A percentile compares a stretch with the other conserved stretches of the same genome.
Evolutionary conservation across 768 basidiomycete species (phyloP).

Genomic region (Auriscalpium vulgare): DNA sequence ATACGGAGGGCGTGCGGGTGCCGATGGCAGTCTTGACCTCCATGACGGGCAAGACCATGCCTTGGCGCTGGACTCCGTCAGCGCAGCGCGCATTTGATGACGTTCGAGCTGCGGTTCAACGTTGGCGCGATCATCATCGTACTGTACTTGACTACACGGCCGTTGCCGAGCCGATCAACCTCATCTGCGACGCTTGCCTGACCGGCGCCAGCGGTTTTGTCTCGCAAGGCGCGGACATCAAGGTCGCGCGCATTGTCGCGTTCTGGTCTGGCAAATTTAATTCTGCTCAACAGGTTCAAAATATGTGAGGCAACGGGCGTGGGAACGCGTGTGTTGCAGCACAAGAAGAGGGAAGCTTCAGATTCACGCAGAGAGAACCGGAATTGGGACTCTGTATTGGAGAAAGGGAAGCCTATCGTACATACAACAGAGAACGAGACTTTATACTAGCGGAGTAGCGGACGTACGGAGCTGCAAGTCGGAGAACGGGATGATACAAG

Average conservation of each 20-base stretch:
- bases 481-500: too few species aligned
- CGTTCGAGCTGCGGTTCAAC: constrained; percentile 11
- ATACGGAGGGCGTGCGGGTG: not conserved
- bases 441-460: too few species aligned
- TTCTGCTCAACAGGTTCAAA: constrained; percentile 19
- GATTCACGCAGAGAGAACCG: too few species aligned
- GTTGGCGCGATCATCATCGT: constrained; percentile 2
- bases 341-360: too few species aligned
- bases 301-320: too few species aligned
- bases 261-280: constrained; percentile 26
- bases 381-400: too few species aligned
- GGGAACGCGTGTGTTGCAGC: too few species aligned
- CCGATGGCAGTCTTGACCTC: not conserved
- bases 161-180: constrained; percentile 10
- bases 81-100: constrained; percentile 17
- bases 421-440: too few species aligned
- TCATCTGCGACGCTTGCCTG: constrained; percentile 16
- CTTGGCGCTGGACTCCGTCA: constrained; percentile 12
- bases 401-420: too few species aligned
- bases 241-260: constrained; percentile 17
- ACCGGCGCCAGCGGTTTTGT: constrained; percentile 17
- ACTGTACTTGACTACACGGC: constrained; percentile 11
- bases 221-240: constrained; percentile 22
- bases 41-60: not conserved
- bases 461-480: too few species aligned